Evolutionary conservation across 257 asterid species (phyloP), one percentile per base, ranked within the genome.

Genomic region (Ehretia macrophylla): DNA sequence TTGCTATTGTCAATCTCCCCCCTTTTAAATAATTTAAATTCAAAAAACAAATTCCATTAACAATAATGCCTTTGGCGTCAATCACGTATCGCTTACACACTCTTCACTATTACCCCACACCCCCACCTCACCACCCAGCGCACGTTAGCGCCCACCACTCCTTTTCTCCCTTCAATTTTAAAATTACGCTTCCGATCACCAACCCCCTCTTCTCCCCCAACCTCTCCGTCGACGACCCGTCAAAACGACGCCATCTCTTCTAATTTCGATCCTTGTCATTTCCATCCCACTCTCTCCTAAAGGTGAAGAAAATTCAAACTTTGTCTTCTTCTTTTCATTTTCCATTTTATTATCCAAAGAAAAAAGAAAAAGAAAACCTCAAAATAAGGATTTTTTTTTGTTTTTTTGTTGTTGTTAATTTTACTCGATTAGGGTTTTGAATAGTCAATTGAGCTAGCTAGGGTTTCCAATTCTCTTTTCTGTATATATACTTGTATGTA

Each of bases 371-470:
- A 32, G 4, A 27, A 27, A 27, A 27, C 35, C 3, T 3, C 35
- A 27, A 27, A 67, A 58, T 59, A 56, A 60, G 55, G 23, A 53
- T 48, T 21, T 47, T 54, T 68, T 14, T 38, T 22, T 18, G 11
- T 11, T 46, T 38, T 23, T 20, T 48, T n/a, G n/a, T n/a, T n/a
- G n/a, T n/a, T n/a, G n/a, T n/a, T 47, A 21, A 68, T 16, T 62
- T 62, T 12, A 56, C 22, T 44, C 57, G 52, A 59, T 56, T 51
- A 69, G 74, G 44, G 52, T 56, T 48, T 56, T 62, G 60, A 51
- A 12, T 59, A 55, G 55, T 69, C 32, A 55, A 44, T 62, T 63
- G 68, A 52, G 63, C 68, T 68, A 17, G 54, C 56, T 62, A 56
- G 64, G 68, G 59, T 68, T 62, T 68, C 42, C 45, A 27, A 23